Conservation (phyloP, 2,329 filamentous ascomycete genomes). For the Neocucurbitaria cava region DNA sequence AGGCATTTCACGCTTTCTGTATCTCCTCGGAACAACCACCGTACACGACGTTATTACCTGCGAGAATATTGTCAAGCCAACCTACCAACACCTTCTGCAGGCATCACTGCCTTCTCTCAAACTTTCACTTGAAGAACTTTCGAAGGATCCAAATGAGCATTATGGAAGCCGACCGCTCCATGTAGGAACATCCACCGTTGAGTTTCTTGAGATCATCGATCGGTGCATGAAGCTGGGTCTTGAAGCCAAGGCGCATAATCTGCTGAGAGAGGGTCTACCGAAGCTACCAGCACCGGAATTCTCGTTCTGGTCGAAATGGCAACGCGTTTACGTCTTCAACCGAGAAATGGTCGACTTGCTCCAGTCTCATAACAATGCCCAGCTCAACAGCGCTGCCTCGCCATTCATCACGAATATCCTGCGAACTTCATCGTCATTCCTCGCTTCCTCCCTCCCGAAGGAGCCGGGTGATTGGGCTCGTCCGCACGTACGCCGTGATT, state of each 20-base stretch:
- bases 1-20: no score
- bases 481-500: not conserved
- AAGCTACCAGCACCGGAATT: not conserved
- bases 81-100: no score
- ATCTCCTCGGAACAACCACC: no score
- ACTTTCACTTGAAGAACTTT: no score
- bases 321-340: not conserved
- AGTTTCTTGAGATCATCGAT: not conserved
- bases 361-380: not conserved
- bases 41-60: no score
- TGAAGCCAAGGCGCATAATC: not conserved
- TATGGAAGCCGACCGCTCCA: not conserved
- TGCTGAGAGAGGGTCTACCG: not conserved
- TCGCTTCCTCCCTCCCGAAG: not conserved
- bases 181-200: not conserved
- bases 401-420: not conserved
- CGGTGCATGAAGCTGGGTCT: not conserved
- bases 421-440: not conserved
- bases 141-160: not conserved
- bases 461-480: slow-evolving; percentile 9
- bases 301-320: not conserved
- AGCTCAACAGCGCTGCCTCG: not conserved
- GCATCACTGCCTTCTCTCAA: no score
- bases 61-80: no score
- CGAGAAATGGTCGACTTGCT: not conserved